Percentiles rank a stretch among this genome's conserved stretches.
Conservation (phyloP, 768 basidiomycete genomes). For the Cyclocybe cylindracea region DNA sequence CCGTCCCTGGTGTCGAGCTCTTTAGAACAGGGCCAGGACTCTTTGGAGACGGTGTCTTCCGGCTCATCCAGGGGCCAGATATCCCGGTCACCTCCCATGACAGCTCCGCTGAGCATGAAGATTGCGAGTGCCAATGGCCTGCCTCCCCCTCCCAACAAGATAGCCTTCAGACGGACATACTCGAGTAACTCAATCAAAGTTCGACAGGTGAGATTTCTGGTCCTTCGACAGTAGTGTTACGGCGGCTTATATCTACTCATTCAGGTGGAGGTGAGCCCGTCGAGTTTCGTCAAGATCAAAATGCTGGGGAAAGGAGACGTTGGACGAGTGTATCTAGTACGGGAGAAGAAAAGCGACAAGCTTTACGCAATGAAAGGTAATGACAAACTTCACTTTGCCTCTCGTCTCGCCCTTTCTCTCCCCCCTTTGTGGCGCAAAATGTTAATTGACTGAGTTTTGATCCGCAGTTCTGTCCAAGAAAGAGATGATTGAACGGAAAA, state of each 20-base stretch:
- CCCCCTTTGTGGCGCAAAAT: constrained; percentile 33
- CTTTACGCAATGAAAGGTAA: constrained; percentile 99
- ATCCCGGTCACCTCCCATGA: constrained; percentile 40
- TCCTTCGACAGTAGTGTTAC: constrained; percentile 5
- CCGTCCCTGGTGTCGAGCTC: constrained; percentile 49
- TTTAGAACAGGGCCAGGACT: constrained; percentile 65
- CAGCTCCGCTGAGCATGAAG: constrained; percentile 37
- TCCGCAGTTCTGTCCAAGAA: constrained; percentile 91
- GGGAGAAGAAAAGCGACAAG: constrained; percentile 96
- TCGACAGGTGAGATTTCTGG: constrained; percentile 55
- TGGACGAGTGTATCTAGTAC: constrained; percentile 96
- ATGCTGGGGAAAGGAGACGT: constrained; percentile 99
- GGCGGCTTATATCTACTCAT: constrained; percentile 14
- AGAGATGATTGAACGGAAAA: constrained; percentile 99
- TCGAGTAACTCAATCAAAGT: constrained; percentile 98
- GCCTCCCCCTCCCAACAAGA: constrained; percentile 50
- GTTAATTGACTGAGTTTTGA: constrained; percentile 34
- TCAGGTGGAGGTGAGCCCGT: constrained; percentile 92
- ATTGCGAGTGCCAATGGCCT: constrained; percentile 40
- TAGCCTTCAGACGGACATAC: constrained; percentile 91
- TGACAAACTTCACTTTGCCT: constrained; percentile 28
- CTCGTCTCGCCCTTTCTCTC: constrained; percentile 18
- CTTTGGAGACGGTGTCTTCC: constrained; percentile 78
- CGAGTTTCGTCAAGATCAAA: constrained; percentile 95
- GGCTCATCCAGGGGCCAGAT: constrained; percentile 63